phyloP scores from a whole-genome alignment of 495 filamentous ascomycete species.

The Tirmania nivea region DNA sequence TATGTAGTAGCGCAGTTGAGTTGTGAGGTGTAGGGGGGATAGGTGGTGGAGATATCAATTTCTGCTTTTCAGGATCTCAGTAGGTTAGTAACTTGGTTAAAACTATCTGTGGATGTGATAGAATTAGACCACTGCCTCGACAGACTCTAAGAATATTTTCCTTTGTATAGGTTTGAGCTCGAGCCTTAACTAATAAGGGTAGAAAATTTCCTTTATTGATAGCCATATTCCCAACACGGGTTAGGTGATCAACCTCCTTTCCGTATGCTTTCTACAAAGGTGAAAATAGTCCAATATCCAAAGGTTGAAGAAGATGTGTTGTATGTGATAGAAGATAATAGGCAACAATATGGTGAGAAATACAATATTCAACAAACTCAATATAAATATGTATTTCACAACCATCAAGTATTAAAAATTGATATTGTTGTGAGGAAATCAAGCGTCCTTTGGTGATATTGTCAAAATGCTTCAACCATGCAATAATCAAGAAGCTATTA shows the following conservation, averaged over 20 bases:
- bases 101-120: background rate
- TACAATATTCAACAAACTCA: slow-evolving; percentile 8
- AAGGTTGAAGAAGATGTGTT: slow-evolving; percentile 5
- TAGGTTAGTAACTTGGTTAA: too few species aligned
- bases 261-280: slow-evolving; percentile 1
- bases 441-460: too few species aligned
- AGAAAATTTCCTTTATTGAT: background rate
- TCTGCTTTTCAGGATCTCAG: too few species aligned
- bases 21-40: too few species aligned
- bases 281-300: slow-evolving; percentile 4
- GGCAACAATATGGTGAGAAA: too few species aligned
- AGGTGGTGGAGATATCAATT: too few species aligned
- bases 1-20: background rate
- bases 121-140: background rate
- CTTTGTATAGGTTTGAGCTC: background rate
- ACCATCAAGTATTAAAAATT: slow-evolving; percentile 3
- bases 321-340: slow-evolving; percentile 6
- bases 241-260: slow-evolving; percentile 2
- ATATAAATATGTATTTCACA: slow-evolving; percentile 5
- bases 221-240: background rate
- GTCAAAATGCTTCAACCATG: too few species aligned
- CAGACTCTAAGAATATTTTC: background rate
- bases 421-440: too few species aligned
- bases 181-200: background rate
- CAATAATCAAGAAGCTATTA: slow-evolving; percentile 8